Percentiles rank a stretch among this genome's conserved stretches.
These are phyloP conservation scores for Barnettozyma salicaria DNA, from an alignment of 805 yeast genomes.

Conservation along the genomic window DNA sequence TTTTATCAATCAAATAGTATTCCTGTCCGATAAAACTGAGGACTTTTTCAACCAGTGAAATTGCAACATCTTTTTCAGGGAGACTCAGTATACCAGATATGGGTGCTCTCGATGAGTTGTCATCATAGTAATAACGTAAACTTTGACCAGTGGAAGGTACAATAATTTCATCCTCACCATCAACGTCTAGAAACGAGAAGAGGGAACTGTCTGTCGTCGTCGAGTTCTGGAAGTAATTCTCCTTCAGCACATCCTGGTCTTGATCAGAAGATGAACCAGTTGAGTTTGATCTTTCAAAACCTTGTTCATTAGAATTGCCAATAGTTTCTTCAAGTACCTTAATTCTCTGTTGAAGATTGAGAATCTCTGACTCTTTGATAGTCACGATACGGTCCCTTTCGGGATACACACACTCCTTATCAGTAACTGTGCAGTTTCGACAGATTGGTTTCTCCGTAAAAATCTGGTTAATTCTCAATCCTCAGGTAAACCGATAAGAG, in stretches of 20 bases:
- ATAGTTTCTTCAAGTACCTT: constrained; percentile 10
- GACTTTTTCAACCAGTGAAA: constrained; percentile 16
- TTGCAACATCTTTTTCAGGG: constrained; percentile 15
- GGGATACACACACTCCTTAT: constrained; percentile 17
- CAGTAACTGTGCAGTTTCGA: constrained; percentile 17
- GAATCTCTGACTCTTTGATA: constrained; percentile 20
- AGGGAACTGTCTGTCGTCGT: constrained; percentile 22
- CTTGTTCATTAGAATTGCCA: not conserved
- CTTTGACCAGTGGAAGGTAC: constrained; percentile 8
- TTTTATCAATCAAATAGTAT: constrained; percentile 20
- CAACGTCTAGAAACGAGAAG: constrained; percentile 23
- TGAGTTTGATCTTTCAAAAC: no score
- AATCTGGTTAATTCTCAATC: not conserved
- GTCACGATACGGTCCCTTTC: constrained; percentile 20
- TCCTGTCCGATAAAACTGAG: constrained; percentile 22
- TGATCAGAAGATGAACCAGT: constrained; percentile 5
- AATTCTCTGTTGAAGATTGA: constrained; percentile 15
- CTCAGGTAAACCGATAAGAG: not conserved
- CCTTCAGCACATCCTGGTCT: constrained; percentile 15
- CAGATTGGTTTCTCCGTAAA: constrained; percentile 16
- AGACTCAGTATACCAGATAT: constrained; percentile 11
- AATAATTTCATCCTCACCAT: constrained; percentile 17
- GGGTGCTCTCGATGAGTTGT: constrained; percentile 6
- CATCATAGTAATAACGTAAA: constrained; percentile 18
- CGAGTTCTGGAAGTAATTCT: constrained; percentile 19